Evolutionary conservation across 179 eudicot species (phyloP), one percentile per base, ranked within the genome.

Genomic region (Beta macrorhiza): DNA sequence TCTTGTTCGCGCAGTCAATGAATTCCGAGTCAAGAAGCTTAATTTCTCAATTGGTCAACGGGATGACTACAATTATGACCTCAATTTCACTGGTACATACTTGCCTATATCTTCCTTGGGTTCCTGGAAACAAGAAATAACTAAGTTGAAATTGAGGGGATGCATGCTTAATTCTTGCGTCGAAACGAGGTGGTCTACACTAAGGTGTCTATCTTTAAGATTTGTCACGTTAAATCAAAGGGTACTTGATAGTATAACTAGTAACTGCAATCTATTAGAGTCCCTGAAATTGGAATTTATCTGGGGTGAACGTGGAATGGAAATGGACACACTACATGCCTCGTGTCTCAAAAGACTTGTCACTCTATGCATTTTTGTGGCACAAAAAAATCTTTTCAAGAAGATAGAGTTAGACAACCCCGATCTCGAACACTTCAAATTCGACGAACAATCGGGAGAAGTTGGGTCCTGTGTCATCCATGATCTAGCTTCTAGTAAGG

Each of bases 341-440:
- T 70, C 47, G n/a, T 4, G 4, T 70, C 74, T 70, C 9, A 42
- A 44, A 70, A 44, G 74, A 44, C 74, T 70, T 45, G 74, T 70
- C 20, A 37, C 25, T 16, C n/a, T 45, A 8, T 17, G 17, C 12
- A 70, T 70, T 8, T 0, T 5, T 15, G 20, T 15, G 16, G 7
- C 7, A 14, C 7, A 42, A 2, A 7, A 13, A 2, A 42, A 17
- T 15, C 44, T 9, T 32, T 42, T 70, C 52, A 70, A 42, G 74
- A 44, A 19, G 53, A 70, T 70, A 42, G 20, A 70, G 74, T 17
- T 70, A 1, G 47, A 70, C 45, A 53, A 52, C 49, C 74, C 74
- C 22, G 8, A 44, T 0, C 74, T 70, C 4, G 47, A 37, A 37
- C 3, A 2, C 42, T 37, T 37, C 42, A 3, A 37, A 37, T 37